Evolutionary conservation across 495 filamentous ascomycete species (phyloP).

Genomic region (Venustampulla echinocandica): DNA sequence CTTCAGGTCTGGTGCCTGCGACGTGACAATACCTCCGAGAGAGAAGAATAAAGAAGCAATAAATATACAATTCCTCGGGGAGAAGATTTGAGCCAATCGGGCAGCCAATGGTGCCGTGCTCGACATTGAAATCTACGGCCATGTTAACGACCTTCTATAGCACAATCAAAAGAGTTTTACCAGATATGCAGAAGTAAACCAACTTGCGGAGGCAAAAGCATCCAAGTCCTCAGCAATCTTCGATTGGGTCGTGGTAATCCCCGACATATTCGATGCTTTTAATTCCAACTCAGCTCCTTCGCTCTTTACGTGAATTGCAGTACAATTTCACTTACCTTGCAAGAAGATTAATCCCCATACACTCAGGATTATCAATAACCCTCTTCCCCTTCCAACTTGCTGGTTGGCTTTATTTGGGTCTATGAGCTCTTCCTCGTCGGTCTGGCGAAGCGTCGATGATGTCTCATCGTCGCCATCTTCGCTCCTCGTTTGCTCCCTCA

Average conservation of each 20-base stretch:
- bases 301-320: not conserved
- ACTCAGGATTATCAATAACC: constrained; percentile 15
- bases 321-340: constrained; percentile 15
- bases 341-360: constrained; percentile 23
- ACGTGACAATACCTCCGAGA: constrained; percentile 53
- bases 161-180: not conserved
- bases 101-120: constrained; percentile 57
- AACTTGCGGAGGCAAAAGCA: constrained; percentile 60
- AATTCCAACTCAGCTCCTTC: not conserved
- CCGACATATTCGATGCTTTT: constrained; percentile 61
- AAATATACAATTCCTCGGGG: constrained; percentile 51
- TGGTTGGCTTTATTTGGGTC: constrained; percentile 19
- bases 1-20: constrained; percentile 43
- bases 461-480: constrained; percentile 2
- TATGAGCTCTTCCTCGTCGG: constrained; percentile 8
- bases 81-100: constrained; percentile 59
- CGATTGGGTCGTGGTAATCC: constrained; percentile 68
- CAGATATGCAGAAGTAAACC: constrained; percentile 67
- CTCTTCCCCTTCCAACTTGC: constrained; percentile 17
- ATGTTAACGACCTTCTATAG: constrained; percentile 19
- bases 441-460: constrained; percentile 7
- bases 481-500: constrained; percentile 9
- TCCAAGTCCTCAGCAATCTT: constrained; percentile 62
- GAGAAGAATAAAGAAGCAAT: constrained; percentile 46
- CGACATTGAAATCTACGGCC: constrained; percentile 50